Evolutionary conservation across 208 protist genomes (phyloP).

Genomic region (Novymonas esmeraldas): DNA sequence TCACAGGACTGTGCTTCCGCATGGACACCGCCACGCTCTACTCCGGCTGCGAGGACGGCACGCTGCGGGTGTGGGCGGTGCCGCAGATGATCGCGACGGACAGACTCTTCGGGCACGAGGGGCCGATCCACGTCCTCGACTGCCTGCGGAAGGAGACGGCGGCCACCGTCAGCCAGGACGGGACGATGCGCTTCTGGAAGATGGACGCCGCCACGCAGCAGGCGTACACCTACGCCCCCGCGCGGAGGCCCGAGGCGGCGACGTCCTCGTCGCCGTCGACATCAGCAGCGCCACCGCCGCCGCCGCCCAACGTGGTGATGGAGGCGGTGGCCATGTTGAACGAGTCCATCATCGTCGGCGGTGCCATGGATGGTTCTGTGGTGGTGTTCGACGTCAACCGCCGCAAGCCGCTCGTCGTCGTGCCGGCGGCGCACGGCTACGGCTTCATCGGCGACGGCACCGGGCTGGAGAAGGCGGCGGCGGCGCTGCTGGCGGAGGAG

Average conservation of each 20-base stretch:
- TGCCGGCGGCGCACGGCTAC: slow-evolving; percentile 75
- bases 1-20: slow-evolving; percentile 89
- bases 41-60: slow-evolving; percentile 76
- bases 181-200: slow-evolving; percentile 91
- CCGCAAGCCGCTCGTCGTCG: slow-evolving; percentile 67
- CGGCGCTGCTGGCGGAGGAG: slow-evolving; percentile 31
- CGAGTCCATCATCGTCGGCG: slow-evolving; percentile 71
- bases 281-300: background rate
- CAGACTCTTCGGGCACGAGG: slow-evolving; percentile 88
- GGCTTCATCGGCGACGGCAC: slow-evolving; percentile 86
- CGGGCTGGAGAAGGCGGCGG: slow-evolving; percentile 76
- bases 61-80: slow-evolving; percentile 87
- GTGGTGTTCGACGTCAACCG: slow-evolving; percentile 86
- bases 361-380: slow-evolving; percentile 75
- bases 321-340: slow-evolving; percentile 86
- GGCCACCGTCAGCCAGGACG: slow-evolving; percentile 83
- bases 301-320: slow-evolving; percentile 43
- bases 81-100: slow-evolving; percentile 87
- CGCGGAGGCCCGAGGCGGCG: slow-evolving; percentile 4
- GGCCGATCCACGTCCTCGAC: slow-evolving; percentile 57
- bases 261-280: background rate
- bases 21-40: slow-evolving; percentile 63
- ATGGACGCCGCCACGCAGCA: slow-evolving; percentile 88
- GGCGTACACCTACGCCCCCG: slow-evolving; percentile 49
- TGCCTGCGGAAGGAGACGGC: slow-evolving; percentile 74